Percentiles rank a stretch among this genome's conserved stretches.
Conservation (phyloP, 352 stramenopile genomes). For the Plasmopara halstedii region DNA sequence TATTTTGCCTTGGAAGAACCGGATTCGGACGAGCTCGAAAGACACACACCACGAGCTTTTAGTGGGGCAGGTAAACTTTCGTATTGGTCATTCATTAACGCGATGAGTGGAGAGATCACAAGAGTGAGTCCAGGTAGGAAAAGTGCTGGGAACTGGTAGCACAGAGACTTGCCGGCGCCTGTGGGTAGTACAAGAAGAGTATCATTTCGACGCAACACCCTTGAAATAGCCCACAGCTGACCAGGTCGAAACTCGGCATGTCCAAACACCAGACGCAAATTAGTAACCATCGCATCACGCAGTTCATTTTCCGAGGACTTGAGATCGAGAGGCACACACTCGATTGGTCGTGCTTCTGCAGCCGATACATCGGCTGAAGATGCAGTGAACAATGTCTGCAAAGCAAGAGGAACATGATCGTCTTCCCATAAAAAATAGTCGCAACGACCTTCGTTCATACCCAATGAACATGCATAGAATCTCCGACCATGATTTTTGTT, state of each 20-base stretch:
- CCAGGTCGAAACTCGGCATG: conserved; percentile 70
- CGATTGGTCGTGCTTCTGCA: conserved; percentile 16
- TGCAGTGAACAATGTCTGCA: conserved; percentile 42
- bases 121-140: conserved; percentile 85
- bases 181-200: conserved; percentile 94
- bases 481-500: conserved; percentile 68
- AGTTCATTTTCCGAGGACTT: conserved; percentile 35
- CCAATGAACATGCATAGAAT: conserved; percentile 69
- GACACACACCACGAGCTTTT: conserved; percentile 44
- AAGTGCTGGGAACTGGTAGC: conserved; percentile 92
- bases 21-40: conserved; percentile 32
- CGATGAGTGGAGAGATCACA: conserved; percentile 90
- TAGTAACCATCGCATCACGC: conserved; percentile 46
- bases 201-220: conserved; percentile 49
- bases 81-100: conserved; percentile 92
- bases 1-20: conserved; percentile 50
- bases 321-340: conserved; percentile 52
- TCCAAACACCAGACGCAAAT: conserved; percentile 80
- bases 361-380: conserved; percentile 14
- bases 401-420: conserved; percentile 54
- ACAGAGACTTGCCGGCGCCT: conserved; percentile 97
- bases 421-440: conserved; percentile 84
- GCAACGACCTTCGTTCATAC: conserved; percentile 70
- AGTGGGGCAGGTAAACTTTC: conserved; percentile 64
- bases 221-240: conserved; percentile 79